Evolutionary conservation across 2,329 filamentous ascomycete genomes (phyloP).

Genomic region (Neoarthrinium moseri): DNA sequence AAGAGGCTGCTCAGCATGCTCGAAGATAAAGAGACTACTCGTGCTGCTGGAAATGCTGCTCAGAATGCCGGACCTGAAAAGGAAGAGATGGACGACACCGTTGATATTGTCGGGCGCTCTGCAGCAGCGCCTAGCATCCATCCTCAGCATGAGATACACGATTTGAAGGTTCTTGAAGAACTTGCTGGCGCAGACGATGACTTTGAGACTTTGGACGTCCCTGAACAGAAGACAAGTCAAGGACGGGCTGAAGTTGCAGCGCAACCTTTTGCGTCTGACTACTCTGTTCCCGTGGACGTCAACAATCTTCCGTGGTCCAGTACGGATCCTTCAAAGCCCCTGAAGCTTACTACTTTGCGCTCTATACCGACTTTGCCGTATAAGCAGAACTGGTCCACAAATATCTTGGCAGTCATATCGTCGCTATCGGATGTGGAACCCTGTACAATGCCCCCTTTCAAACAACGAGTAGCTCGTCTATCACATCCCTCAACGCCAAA

Average conservation of each 20-base stretch:
- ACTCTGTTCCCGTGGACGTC: conserved; percentile 11
- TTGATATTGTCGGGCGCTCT: no score
- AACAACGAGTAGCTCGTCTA: conserved; percentile 52
- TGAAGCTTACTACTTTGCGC: conserved; percentile 51
- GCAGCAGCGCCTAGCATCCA: no score
- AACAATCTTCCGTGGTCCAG: conserved; percentile 33
- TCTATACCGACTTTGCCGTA: conserved; percentile 52
- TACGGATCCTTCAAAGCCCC: conserved; percentile 38
- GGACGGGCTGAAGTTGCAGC: conserved; percentile 16
- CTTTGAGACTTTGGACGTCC: conserved; percentile 36
- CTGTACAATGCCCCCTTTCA: conserved; percentile 46
- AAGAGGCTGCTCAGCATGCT: conserved; percentile 33
- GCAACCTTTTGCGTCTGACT: conserved; percentile 9
- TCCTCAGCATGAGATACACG: no score
- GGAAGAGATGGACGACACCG: no score
- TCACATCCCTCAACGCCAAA: conserved; percentile 51
- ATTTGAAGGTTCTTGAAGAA: conserved; percentile 11
- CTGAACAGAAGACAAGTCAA: conserved; percentile 16
- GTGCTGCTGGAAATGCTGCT: not conserved
- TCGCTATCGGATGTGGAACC: conserved; percentile 47
- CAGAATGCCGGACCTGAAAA: no score
- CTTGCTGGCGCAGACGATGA: conserved; percentile 31
- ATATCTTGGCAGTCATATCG: conserved; percentile 50
- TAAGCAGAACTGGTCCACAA: conserved; percentile 58
- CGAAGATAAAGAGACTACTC: conserved; percentile 6